Percentiles rank a stretch among this genome's conserved stretches.
phyloP scores from a whole-genome alignment of 306 rosid species.

The Crotalaria pallida region DNA sequence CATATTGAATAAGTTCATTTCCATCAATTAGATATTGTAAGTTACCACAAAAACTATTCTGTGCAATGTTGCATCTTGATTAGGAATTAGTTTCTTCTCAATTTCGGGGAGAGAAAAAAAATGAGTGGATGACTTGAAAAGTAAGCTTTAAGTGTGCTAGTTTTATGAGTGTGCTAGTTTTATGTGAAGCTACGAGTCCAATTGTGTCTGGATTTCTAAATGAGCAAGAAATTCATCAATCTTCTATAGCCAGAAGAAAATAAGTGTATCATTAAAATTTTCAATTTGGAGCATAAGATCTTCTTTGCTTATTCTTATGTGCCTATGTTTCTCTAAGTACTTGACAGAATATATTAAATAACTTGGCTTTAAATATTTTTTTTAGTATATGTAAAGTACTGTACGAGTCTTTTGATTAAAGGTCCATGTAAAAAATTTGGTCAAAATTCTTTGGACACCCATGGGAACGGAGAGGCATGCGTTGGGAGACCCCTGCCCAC shows the following conservation, averaged over 20 bases:
- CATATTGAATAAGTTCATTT: constrained; percentile 36
- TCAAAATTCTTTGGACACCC: too few relatives aligned
- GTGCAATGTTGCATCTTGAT: constrained; percentile 20
- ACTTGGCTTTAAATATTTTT: too few relatives aligned
- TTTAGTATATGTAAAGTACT: too few relatives aligned
- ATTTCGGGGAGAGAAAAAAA: background rate
- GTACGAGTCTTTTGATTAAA: too few relatives aligned
- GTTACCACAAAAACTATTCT: background rate
- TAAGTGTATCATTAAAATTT: background rate
- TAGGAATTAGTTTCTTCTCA: constrained; percentile 12
- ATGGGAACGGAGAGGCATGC: too few relatives aligned
- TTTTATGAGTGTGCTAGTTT: background rate
- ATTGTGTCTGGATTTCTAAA: constrained; percentile 1
- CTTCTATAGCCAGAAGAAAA: background rate
- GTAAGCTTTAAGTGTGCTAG: background rate
- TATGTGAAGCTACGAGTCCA: background rate
- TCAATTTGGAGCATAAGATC: background rate
- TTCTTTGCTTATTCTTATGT: background rate
- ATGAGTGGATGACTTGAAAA: constrained; percentile 2
- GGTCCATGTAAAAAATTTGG: too few relatives aligned
- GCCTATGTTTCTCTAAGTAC: background rate
- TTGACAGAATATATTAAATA: background rate
- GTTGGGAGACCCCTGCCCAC: too few relatives aligned
- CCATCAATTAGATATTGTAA: constrained; percentile 9
- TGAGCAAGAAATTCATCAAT: constrained; percentile 11